Conservation (phyloP, 768 basidiomycete genomes). For the Mycena epipterygia region DNA sequence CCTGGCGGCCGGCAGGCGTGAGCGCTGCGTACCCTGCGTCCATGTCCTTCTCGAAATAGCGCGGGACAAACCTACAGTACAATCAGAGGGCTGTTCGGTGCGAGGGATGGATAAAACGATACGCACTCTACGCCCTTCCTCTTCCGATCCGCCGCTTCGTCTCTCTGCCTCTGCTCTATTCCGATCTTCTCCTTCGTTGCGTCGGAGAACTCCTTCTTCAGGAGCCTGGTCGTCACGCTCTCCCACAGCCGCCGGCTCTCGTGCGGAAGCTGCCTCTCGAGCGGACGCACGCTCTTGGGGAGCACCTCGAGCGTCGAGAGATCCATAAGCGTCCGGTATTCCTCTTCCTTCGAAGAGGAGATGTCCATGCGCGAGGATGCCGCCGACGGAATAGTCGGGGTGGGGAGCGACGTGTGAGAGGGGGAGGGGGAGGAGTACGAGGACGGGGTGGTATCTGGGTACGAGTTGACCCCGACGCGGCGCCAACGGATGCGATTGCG, state of each 20-base stretch:
- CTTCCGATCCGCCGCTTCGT: slow-evolving; percentile 90
- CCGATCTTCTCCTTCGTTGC: slow-evolving; percentile 92
- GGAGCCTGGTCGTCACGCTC: slow-evolving; percentile 77
- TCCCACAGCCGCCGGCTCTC: slow-evolving; percentile 95
- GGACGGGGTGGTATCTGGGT: slow-evolving; percentile 55
- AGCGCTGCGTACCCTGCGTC: slow-evolving; percentile 76
- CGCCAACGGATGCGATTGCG: slow-evolving; percentile 86
- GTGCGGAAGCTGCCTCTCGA: slow-evolving; percentile 80
- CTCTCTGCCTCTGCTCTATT: slow-evolving; percentile 95
- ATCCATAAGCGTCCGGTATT: slow-evolving; percentile 82
- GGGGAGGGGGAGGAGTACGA: slow-evolving; percentile 63
- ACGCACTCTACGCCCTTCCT: slow-evolving; percentile 84
- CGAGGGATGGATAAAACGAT: not conserved
- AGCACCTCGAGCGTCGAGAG: slow-evolving; percentile 76
- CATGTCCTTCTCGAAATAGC: slow-evolving; percentile 81
- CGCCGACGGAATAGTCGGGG: slow-evolving; percentile 49
- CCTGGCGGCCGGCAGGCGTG: slow-evolving; percentile 76
- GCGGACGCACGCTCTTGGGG: slow-evolving; percentile 88
- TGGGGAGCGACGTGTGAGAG: slow-evolving; percentile 59
- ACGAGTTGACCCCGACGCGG: slow-evolving; percentile 63
- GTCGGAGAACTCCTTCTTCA: slow-evolving; percentile 89
- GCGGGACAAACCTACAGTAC: slow-evolving; percentile 47
- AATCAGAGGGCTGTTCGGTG: not conserved
- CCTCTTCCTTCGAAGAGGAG: slow-evolving; percentile 56
- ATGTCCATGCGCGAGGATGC: slow-evolving; percentile 63